Evolutionary conservation across 164 flowering plant genomes (phyloP).

Genomic region (Echeveria elegans): DNA sequence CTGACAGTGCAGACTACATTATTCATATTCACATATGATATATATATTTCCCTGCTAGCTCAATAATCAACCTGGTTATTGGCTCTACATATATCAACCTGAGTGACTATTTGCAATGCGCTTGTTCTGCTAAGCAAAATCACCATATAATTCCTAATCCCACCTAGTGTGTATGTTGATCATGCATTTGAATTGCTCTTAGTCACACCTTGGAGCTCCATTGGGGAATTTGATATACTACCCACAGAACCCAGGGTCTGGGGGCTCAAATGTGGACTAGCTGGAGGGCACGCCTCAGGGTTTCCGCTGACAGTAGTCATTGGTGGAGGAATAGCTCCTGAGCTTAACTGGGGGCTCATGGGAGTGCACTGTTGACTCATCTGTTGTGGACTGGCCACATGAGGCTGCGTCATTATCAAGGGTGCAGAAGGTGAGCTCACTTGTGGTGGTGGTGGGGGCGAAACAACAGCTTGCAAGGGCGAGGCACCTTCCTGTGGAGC

Average conservation of each 20-base stretch:
- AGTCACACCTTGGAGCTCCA: conserved; percentile 77
- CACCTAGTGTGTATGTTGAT: neutral
- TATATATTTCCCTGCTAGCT: too few species aligned
- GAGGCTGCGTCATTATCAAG: conserved; percentile 14
- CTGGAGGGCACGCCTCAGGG: conserved; percentile 70
- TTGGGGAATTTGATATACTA: conserved; percentile 75
- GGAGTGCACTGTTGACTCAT: conserved; percentile 34
- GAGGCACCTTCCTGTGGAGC: conserved; percentile 55
- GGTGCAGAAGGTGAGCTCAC: conserved; percentile 69
- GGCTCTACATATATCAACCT: too few species aligned
- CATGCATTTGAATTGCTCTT: conserved; percentile 54
- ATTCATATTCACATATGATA: too few species aligned
- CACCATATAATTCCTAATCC: too few species aligned
- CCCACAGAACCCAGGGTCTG: conserved; percentile 90
- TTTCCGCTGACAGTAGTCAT: conserved; percentile 53
- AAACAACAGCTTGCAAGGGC: conserved; percentile 58
- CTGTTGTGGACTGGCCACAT: conserved; percentile 42
- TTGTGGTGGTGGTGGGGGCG: conserved; percentile 57
- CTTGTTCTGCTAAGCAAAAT: too few species aligned
- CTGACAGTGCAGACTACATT: too few species aligned
- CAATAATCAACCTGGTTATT: too few species aligned
- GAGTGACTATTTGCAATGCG: too few species aligned
- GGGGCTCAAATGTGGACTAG: conserved; percentile 91
- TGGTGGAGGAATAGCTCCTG: conserved; percentile 56
- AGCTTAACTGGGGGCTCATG: conserved; percentile 41